Evolutionary conservation across 768 basidiomycete species (phyloP).

Genomic region (Psilocybe sp.): DNA sequence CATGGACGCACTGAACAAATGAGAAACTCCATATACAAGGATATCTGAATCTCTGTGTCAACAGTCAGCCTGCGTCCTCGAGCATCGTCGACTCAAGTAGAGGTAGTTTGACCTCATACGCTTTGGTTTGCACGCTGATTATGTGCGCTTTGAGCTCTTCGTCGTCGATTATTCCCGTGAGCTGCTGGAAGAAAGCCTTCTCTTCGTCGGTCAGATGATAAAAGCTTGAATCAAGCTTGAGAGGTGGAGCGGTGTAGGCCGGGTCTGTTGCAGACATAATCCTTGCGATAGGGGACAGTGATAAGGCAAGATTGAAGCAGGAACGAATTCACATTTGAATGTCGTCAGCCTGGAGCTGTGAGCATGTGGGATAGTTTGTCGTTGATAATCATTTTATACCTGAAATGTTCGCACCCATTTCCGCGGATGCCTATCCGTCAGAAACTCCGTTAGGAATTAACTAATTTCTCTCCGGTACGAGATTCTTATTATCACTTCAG

Average conservation of each 20-base stretch:
- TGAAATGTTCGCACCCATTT: too few species aligned
- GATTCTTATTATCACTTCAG: too few species aligned
- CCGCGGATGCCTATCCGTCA: too few species aligned
- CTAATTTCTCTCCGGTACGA: too few species aligned
- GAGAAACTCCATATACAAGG: conserved; percentile 34
- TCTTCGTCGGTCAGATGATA: conserved; percentile 24
- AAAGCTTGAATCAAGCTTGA: conserved; percentile 18
- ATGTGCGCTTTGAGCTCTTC: conserved; percentile 34
- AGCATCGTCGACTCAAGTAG: not conserved
- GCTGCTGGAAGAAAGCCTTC: conserved; percentile 29
- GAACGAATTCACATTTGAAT: too few species aligned
- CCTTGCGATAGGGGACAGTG: not conserved
- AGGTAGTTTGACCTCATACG: conserved; percentile 17
- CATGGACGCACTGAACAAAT: conserved; percentile 15
- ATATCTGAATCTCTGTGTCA: conserved; percentile 28
- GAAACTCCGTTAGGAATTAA: too few species aligned
- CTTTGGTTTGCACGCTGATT: conserved; percentile 30
- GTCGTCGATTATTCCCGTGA: conserved; percentile 33
- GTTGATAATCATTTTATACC: too few species aligned
- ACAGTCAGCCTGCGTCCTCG: too few species aligned
- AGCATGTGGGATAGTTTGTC: too few species aligned
- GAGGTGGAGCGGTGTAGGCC: conserved; percentile 1
- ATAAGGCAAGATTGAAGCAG: not conserved
- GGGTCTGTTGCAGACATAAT: not conserved
- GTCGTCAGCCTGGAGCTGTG: too few species aligned